Evolutionary conservation across 352 stramenopile species (phyloP).

Genomic region (Phytophthora kernoviae): DNA sequence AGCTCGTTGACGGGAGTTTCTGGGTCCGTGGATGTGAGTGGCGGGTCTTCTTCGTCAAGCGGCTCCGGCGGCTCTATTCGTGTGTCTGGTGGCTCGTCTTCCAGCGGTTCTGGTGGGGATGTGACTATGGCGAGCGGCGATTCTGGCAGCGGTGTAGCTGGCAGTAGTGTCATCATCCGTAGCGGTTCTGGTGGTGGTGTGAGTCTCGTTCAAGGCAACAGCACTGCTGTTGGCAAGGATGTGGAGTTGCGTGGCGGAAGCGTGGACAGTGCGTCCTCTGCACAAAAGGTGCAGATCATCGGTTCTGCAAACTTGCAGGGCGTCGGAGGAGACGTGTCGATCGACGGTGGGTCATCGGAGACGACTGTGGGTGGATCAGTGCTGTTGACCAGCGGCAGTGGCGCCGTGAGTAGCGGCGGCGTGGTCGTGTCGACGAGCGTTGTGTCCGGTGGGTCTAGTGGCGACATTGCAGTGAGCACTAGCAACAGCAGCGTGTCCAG

Average conservation of each 20-base stretch:
- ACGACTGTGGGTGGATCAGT: slow-evolving; percentile 16
- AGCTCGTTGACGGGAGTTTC: slow-evolving; percentile 8
- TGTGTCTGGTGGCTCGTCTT: slow-evolving; percentile 26
- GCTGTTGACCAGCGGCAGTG: slow-evolving; percentile 22
- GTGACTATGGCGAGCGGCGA: slow-evolving; percentile 29
- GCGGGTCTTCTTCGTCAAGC: slow-evolving; percentile 22
- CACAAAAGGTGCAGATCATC: slow-evolving; percentile 28
- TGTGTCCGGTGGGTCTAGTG: slow-evolving; percentile 16
- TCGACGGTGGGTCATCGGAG: slow-evolving; percentile 26
- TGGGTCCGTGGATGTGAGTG: slow-evolving; percentile 6
- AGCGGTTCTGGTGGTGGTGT: slow-evolving; percentile 27
- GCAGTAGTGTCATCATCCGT: slow-evolving; percentile 22
- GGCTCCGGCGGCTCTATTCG: slow-evolving; percentile 14
- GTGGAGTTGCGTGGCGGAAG: slow-evolving; percentile 28
- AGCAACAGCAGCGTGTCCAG: slow-evolving; percentile 24
- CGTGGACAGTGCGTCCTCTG: slow-evolving; percentile 13
- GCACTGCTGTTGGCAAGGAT: slow-evolving; percentile 23
- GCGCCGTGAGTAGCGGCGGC: slow-evolving; percentile 19
- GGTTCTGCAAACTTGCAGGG: slow-evolving; percentile 30
- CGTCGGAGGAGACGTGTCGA: slow-evolving; percentile 28
- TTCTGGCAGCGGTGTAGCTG: slow-evolving; percentile 11
- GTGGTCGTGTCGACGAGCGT: slow-evolving; percentile 23
- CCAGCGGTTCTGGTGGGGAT: slow-evolving; percentile 23
- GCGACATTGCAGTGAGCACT: slow-evolving; percentile 18
- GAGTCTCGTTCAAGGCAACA: slow-evolving; percentile 26